Evolutionary conservation across 345 rosid species (phyloP).

Genomic region (Trapa incisa): DNA sequence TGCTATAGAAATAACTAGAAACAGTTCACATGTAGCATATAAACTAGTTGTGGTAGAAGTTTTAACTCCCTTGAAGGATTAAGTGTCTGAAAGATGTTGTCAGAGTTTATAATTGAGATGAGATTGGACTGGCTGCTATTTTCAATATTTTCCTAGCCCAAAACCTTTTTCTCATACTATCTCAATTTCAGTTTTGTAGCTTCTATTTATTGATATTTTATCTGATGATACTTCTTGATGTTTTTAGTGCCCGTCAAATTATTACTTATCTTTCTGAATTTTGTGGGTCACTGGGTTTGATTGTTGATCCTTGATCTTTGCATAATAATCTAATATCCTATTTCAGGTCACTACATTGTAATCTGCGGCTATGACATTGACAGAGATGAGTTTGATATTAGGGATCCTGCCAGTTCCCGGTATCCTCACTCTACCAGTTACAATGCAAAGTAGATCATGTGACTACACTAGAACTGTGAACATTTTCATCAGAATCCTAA

Average conservation of each 20-base stretch:
- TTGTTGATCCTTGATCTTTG: neutral
- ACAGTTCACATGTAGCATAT: too few relatives aligned
- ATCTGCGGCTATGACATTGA: slow-evolving; percentile 77
- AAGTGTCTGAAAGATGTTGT: neutral
- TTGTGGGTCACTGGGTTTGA: neutral
- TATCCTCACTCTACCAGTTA: slow-evolving; percentile 8
- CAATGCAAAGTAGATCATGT: neutral
- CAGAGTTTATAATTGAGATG: too few relatives aligned
- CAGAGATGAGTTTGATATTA: slow-evolving; percentile 81
- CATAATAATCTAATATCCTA: neutral
- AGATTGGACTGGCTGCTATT: too few relatives aligned
- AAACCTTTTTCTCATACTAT: neutral
- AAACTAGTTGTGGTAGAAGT: too few relatives aligned
- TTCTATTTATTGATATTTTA: neutral
- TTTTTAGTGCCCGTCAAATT: neutral
- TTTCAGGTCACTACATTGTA: slow-evolving; percentile 75
- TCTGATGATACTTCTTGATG: neutral
- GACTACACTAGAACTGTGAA: neutral
- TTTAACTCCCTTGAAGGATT: too few relatives aligned
- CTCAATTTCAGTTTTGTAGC: neutral
- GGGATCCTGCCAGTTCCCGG: slow-evolving; percentile 94
- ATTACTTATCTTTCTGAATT: neutral
- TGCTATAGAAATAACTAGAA: too few relatives aligned
- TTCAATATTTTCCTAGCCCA: neutral
- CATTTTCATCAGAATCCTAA: slow-evolving; percentile 1